These are phyloP conservation scores for Pleodorina starrii DNA, from an alignment of 139 green algal species.

Conservation along the genomic window DNA sequence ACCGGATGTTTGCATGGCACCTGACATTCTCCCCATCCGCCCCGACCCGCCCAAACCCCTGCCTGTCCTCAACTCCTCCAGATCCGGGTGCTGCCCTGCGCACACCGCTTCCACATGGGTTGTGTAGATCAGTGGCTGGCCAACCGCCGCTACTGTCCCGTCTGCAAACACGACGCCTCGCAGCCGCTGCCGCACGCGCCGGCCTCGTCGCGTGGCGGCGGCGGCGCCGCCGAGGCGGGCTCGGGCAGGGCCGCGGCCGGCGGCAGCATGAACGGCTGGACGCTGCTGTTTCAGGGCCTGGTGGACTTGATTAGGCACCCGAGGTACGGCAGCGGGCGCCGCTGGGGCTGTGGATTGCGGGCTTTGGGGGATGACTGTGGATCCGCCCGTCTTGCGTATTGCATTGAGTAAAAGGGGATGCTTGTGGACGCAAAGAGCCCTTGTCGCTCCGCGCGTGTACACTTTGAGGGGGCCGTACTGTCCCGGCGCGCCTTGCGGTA, in stretches of 20 bases:
- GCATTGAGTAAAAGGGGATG: too few species aligned
- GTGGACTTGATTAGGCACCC: conserved; percentile 22
- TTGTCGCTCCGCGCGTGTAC: too few species aligned
- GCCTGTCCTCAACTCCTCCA: background rate
- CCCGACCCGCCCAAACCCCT: background rate
- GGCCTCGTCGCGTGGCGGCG: background rate
- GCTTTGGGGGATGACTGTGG: too few species aligned
- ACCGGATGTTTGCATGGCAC: too few species aligned
- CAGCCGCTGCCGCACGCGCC: conserved; percentile 41
- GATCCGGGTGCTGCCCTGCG: conserved; percentile 47
- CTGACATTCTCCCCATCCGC: too few species aligned
- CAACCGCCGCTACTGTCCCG: conserved; percentile 49
- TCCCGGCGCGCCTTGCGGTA: too few species aligned
- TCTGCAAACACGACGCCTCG: conserved; percentile 65
- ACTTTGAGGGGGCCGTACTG: too few species aligned
- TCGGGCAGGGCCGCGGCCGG: background rate
- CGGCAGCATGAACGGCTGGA: conserved; percentile 34
- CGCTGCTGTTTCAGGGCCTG: conserved; percentile 33
- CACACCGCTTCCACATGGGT: conserved; percentile 58
- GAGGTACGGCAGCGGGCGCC: background rate
- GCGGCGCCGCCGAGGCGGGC: background rate
- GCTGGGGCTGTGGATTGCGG: too few species aligned
- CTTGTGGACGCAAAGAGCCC: too few species aligned
- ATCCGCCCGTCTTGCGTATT: too few species aligned
- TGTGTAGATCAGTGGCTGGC: conserved; percentile 64